Base-by-base conservation (phyloP, 768 basidiomycete genomes). In the Lentinula sp. region DNA sequence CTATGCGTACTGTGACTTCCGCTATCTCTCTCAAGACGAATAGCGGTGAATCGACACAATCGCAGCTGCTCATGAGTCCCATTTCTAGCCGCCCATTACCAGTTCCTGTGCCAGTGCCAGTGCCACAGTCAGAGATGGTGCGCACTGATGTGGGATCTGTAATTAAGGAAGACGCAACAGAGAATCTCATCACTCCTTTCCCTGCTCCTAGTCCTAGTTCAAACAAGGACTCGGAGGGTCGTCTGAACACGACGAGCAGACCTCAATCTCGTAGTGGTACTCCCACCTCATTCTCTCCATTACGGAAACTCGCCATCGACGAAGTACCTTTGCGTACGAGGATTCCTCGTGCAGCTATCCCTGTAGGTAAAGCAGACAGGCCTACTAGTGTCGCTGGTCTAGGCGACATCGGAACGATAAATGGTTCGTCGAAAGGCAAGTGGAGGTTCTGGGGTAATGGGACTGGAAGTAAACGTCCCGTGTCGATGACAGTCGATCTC, bases 301-400 rank as follows among this genome's bases (percentile, higher is more conserved):
- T 56, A 10, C 55, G 55, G 13, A 56, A 56, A n/a, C 55, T 56
- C 41, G 55, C 55, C 13, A 56, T 56, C 28, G 55, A 56, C 39
- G 55, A 56, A 43, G 23, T 43, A 13, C 23, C 41, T 41, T 42
- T 9, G 37, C 55, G 46, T 16, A 23, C 18, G 3, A n/a, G 20
- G 16, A 43, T 48, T 12, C 46, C 46, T 23, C 46, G 46, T 20
- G 18, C n/a, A 23, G 18, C 46, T 48, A 20, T 23, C 16, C 15
- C 16, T n/a, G 42, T 43, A 6, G 16, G 42, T 43, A 43, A 43
- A n/a, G 16, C 42, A 43, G 15, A 13, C 20, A 18, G 46, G 7
- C 46, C 46, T n/a, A 48, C 6, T 2, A 39, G 18, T 39, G 36
- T 41, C 5, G 18, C 37, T 20, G 36, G 35, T 6, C 18, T 20